Evolutionary conservation across 2,329 filamentous ascomycete species (phyloP), one percentile per base, ranked within the genome.

Genomic region (Trichophyton benhamiae): DNA sequence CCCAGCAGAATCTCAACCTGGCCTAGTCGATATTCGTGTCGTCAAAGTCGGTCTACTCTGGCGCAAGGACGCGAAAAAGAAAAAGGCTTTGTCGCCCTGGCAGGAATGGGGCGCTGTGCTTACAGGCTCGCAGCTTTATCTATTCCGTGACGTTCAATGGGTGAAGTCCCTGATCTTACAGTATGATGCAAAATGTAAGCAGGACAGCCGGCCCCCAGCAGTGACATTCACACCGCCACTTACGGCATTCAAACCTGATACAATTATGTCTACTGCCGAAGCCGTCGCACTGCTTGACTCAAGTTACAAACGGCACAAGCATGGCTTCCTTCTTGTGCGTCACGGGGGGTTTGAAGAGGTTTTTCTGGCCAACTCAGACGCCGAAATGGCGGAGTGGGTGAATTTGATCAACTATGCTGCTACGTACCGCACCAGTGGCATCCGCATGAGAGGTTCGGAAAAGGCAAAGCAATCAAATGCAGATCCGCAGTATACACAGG

Each of bases 31-130:
- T 73, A 95, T 99, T 71, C 96, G 96, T 68, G 88, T 97, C 53
- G 96, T 92, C 52, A 99, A 97, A 73, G 91, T 99, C 58, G 94
- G 94, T 3, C 78, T 96, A 1, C 73, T 99, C 36, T 99, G 94
- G 94, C 85, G 94, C 52, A 99, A 99, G 72, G 91, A 96, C 65
- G 78, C 82, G 0, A 96, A 95, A 76, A 96, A 92, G 76, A 92
- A 94, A 76, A 95, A 95, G 74, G 87, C 91, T 0, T 83, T 92
- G 49, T 96, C 92, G 9, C 92, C 94, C 1, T 99, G 94, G 94
- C 92, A 96, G 71, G 94, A 99, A 80, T 99, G 94, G 94, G 94
- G 94, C 59, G 94, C 91, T 25, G 88, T 99, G 62, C 81, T 99
- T 33, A 99, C 94, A 0, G 90, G 92, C n/a, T 95, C 94, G 4